Percentiles rank a stretch among this genome's conserved stretches.
Evolutionary conservation across 345 rosid genomes (phyloP).

Genomic region (Boechera retrofracta): DNA sequence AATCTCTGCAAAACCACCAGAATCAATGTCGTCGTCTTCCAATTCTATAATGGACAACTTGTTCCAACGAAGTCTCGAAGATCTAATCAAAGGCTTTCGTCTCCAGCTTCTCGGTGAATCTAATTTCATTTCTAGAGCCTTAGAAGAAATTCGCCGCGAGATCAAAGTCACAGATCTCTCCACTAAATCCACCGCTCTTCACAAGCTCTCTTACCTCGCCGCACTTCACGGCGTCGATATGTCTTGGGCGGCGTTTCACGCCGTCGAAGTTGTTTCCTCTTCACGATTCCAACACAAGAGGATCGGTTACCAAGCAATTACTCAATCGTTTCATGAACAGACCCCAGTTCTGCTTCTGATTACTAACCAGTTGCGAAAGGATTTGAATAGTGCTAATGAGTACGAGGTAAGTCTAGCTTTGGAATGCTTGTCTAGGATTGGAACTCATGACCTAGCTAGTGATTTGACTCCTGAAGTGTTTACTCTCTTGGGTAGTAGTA

Average conservation of each 20-base stretch:
- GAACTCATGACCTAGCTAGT: conserved; percentile 76
- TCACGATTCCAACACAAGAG: conserved; percentile 68
- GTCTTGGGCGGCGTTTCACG: conserved; percentile 93
- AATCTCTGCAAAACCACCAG: not conserved
- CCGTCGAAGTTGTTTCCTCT: conserved; percentile 83
- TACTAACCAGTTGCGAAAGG: conserved; percentile 82
- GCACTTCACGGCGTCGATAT: conserved; percentile 73
- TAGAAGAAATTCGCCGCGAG: conserved; percentile 86
- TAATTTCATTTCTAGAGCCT: conserved; percentile 61
- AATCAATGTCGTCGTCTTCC: conserved; percentile 63
- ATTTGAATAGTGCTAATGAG: conserved; percentile 66
- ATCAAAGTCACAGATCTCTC: conserved; percentile 76
- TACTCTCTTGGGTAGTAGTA: conserved; percentile 69
- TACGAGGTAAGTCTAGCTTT: conserved; percentile 81
- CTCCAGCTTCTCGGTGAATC: conserved; percentile 66
- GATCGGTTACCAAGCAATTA: conserved; percentile 73
- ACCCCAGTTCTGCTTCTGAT: conserved; percentile 78
- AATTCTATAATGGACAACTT: conserved; percentile 74
- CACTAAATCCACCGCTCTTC: conserved; percentile 82
- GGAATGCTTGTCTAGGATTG: conserved; percentile 76
- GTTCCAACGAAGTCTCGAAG: conserved; percentile 84
- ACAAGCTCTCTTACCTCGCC: conserved; percentile 78
- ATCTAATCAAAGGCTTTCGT: conserved; percentile 80
- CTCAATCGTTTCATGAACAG: conserved; percentile 76
- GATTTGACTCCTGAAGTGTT: conserved; percentile 85